Base-by-base conservation (phyloP, 352 stramenopile species). In the Paralagenidium karlingii region DNA sequence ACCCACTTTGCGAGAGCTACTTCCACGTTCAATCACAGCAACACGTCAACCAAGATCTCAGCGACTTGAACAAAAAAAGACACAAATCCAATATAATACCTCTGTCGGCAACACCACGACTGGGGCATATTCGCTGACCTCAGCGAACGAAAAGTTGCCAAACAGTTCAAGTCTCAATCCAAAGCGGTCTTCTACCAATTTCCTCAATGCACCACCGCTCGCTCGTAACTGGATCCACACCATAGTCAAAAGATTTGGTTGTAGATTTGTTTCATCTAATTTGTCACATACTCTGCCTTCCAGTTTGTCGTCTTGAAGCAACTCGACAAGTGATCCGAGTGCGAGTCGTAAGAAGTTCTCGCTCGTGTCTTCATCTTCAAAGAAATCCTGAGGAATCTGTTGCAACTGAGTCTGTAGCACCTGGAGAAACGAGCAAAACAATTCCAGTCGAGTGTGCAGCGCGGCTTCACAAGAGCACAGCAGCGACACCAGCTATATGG, bases 371-470 rank as follows among this genome's bases (percentile, higher is more conserved):
- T 76, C 66, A 45, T 83, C 68, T 9, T 77, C 50, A 34, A 86
- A 86, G 55, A 86, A 86, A 21, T 86, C 68, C 10, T 54, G 46
- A 1, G 68, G 60, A 26, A 85, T 71, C 70, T 84, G 66, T 34
- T 79, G 41, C 33, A 86, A 28, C 29, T 83, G 71, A 15, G 51
- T 58, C n/a, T 47, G 46, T 9, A 83, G 64, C 29, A 76, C 33
- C 43, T 68, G 64, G 34, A 82, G 45, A 40, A 83, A 86, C 11
- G 67, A 51, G 18, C 54, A 19, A 28, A 83, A 83, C 8, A 86
- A 53, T n/a, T 46, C n/a, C 11, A 49, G 19, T 3, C 62, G 56
- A 8, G 59, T 53, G 6, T 43, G 36, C 3, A 83, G 47, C 13
- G 69, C 62, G 34, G 43, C 49, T 42, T 86, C 71, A 26, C 71